These are phyloP conservation scores for Botrytis medusae DNA, from an alignment of 2,329 filamentous ascomycete species.

Conservation along the genomic window DNA sequence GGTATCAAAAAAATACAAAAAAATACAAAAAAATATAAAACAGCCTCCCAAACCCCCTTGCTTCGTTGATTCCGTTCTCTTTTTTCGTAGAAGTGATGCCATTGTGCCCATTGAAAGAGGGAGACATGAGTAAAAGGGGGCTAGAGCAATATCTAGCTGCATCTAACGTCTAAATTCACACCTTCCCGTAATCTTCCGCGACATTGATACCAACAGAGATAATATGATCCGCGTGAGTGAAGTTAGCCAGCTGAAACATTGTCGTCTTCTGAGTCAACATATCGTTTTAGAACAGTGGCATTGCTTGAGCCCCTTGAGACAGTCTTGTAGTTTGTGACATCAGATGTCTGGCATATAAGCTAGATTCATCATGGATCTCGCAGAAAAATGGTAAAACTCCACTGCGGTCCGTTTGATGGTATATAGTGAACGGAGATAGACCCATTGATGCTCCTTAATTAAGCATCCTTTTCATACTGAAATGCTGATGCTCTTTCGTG, in stretches of 20 bases:
- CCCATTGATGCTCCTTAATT: background rate
- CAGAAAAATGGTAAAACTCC: background rate
- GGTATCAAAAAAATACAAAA: constrained; percentile 16
- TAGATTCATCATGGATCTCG: background rate
- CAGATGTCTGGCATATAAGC: background rate
- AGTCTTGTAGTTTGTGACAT: background rate
- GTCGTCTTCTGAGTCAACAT: background rate
- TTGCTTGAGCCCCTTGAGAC: background rate
- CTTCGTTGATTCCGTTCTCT: background rate
- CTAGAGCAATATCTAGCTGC: background rate
- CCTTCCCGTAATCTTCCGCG: too few relatives aligned
- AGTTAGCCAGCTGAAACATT: too few relatives aligned
- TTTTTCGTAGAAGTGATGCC: constrained; percentile 5
- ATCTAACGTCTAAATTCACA: background rate
- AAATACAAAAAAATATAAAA: constrained; percentile 10
- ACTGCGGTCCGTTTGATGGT: background rate
- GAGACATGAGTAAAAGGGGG: background rate
- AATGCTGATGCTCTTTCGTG: constrained; percentile 64
- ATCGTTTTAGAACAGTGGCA: background rate
- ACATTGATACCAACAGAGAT: background rate
- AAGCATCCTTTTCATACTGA: constrained; percentile 46
- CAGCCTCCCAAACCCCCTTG: background rate
- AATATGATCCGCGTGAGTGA: background rate
- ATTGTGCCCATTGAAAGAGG: background rate
- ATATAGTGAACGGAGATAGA: background rate